A percentile compares a stretch with the other conserved stretches of the same genome.
These are phyloP conservation scores for Bathelium albidoporum DNA, from an alignment of 495 filamentous ascomycete species.

Conservation along the genomic window DNA sequence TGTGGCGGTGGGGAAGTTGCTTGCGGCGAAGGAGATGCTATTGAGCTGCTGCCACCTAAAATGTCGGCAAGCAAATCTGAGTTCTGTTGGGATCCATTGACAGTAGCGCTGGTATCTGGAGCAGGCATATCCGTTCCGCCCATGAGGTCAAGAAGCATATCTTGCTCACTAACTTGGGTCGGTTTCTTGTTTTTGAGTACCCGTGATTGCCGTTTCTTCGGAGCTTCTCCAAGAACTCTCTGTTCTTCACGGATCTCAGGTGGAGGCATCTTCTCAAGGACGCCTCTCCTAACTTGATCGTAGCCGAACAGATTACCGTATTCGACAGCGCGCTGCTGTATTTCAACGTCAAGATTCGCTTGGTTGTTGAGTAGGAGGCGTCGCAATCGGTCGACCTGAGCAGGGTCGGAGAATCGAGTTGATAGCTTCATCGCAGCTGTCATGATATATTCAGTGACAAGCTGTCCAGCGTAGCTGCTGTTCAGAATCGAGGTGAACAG, in stretches of 20 bases:
- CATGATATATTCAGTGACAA: conserved; percentile 86
- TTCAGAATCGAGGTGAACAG: conserved; percentile 83
- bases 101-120: conserved; percentile 37
- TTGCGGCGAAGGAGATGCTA: conserved; percentile 35
- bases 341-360: conserved; percentile 80
- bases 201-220: conserved; percentile 69
- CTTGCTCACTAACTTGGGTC: conserved; percentile 74
- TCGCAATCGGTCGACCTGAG: conserved; percentile 75
- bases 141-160: conserved; percentile 86
- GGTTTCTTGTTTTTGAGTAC: conserved; percentile 61
- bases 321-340: conserved; percentile 91
- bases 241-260: conserved; percentile 94
- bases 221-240: conserved; percentile 73
- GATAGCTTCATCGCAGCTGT: conserved; percentile 94
- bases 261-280: conserved; percentile 93
- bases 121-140: conserved; percentile 61
- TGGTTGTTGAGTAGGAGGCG: conserved; percentile 65
- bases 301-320: conserved; percentile 87
- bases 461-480: conserved; percentile 83
- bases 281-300: conserved; percentile 77
- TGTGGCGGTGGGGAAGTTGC: conserved; percentile 41
- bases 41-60: conserved; percentile 47
- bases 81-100: conserved; percentile 56
- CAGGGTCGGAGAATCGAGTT: conserved; percentile 68
- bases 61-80: conserved; percentile 85